phyloP scores from a whole-genome alignment of 148 eudicot species.

The Dianthus caryophyllus region DNA sequence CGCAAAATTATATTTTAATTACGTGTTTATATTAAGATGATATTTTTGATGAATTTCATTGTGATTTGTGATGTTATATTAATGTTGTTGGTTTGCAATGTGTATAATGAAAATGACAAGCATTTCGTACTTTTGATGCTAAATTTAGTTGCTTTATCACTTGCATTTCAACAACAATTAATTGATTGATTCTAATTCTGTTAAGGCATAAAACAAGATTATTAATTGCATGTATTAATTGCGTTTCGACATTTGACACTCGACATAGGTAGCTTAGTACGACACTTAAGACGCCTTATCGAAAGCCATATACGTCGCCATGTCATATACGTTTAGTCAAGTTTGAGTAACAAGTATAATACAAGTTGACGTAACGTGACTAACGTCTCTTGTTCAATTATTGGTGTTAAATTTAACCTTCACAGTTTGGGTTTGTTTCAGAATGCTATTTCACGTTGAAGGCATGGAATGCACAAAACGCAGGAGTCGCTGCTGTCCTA shows the following conservation, averaged over 20 bases:
- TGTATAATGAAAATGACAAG: neutral
- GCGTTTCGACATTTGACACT: neutral
- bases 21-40: neutral
- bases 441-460: slow-evolving; percentile 89
- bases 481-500: slow-evolving; percentile 86
- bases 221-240: neutral
- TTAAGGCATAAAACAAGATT: neutral
- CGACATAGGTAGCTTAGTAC: no score
- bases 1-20: no score
- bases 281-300: no score
- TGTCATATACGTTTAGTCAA: no score
- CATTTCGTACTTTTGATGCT: slow-evolving; percentile 2
- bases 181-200: neutral
- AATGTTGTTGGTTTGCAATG: slow-evolving; percentile 9
- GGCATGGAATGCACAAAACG: slow-evolving; percentile 93
- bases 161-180: neutral
- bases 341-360: neutral
- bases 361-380: no score
- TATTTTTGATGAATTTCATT: neutral
- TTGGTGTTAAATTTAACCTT: slow-evolving; percentile 8
- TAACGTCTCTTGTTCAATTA: no score
- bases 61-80: neutral
- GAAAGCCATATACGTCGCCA: no score
- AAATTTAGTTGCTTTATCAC: slow-evolving; percentile 2
- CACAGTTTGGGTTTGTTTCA: slow-evolving; percentile 25